These are phyloP conservation scores for Strobilomyces echinocephalus DNA, from an alignment of 768 basidiomycete species.

Conservation along the genomic window DNA sequence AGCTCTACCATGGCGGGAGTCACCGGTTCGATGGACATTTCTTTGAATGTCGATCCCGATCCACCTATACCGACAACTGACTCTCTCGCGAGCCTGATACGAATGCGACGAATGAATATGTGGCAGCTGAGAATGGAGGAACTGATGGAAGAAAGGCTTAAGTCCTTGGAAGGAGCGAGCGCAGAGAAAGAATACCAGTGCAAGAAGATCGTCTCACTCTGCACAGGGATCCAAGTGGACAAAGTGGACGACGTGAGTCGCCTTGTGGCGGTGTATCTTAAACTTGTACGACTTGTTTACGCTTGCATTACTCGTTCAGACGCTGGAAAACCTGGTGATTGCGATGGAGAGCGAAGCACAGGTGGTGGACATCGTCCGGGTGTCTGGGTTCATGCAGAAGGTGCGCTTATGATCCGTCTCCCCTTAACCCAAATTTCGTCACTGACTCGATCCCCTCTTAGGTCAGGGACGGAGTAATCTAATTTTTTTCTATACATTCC, in stretches of 20 bases:
- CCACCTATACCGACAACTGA: conserved; percentile 64
- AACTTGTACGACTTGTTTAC: conserved; percentile 24
- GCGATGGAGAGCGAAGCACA: conserved; percentile 87
- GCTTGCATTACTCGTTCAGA: conserved; percentile 39
- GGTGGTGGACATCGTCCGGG: conserved; percentile 75
- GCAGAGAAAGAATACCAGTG: conserved; percentile 90
- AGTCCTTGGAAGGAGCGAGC: conserved; percentile 68
- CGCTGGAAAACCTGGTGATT: conserved; percentile 78
- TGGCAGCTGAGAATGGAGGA: conserved; percentile 83
- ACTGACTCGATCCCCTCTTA: conserved; percentile 12
- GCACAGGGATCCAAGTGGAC: conserved; percentile 81
- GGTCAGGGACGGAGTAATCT: conserved; percentile 42
- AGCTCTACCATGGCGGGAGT: conserved; percentile 63
- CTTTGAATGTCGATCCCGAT: conserved; percentile 63
- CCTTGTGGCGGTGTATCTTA: conserved; percentile 12
- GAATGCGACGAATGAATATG: conserved; percentile 67
- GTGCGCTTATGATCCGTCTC: conserved; percentile 37
- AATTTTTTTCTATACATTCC: conserved; percentile 21
- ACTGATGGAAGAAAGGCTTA: conserved; percentile 65
- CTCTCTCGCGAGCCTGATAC: conserved; percentile 56
- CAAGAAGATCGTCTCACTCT: conserved; percentile 85
- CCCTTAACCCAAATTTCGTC: conserved; percentile 15
- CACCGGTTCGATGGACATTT: conserved; percentile 60
- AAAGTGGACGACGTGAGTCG: conserved; percentile 84
- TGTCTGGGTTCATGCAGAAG: conserved; percentile 91